Percentiles rank a stretch among this genome's conserved stretches.
Conservation (phyloP, 257 asterid genomes). For the Nicotiana knightiana region DNA sequence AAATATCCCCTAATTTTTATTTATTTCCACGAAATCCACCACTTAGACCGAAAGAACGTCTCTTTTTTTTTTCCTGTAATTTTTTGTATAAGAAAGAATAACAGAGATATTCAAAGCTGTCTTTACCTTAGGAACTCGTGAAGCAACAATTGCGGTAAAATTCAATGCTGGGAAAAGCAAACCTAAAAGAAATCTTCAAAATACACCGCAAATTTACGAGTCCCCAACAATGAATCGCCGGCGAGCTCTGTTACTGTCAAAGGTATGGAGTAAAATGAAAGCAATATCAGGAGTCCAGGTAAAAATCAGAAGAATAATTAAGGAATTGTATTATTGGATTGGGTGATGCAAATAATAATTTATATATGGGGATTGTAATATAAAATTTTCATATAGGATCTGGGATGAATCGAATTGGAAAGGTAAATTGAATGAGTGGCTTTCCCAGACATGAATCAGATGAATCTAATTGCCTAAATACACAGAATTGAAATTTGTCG, state of each 20-base stretch:
- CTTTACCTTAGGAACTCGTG: not conserved
- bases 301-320: not conserved
- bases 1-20: not conserved
- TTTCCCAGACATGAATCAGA: not conserved
- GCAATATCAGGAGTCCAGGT: not conserved
- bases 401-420: not conserved
- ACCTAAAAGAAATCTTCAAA: not conserved
- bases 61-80: not conserved
- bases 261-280: not conserved
- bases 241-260: not conserved
- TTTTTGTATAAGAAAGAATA: not conserved
- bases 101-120: not conserved
- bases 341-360: not conserved
- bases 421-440: not conserved
- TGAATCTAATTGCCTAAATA: not conserved
- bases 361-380: not conserved
- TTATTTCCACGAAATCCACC: not conserved
- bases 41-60: not conserved
- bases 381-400: not conserved
- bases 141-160: not conserved
- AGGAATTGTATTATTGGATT: conserved; percentile 4
- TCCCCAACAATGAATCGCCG: conserved; percentile 2
- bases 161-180: not conserved
- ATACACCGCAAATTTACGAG: not conserved
- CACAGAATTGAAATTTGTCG: not conserved